These are phyloP conservation scores for Rheum nobile DNA, from an alignment of 148 eudicot species.

Conservation along the genomic window DNA sequence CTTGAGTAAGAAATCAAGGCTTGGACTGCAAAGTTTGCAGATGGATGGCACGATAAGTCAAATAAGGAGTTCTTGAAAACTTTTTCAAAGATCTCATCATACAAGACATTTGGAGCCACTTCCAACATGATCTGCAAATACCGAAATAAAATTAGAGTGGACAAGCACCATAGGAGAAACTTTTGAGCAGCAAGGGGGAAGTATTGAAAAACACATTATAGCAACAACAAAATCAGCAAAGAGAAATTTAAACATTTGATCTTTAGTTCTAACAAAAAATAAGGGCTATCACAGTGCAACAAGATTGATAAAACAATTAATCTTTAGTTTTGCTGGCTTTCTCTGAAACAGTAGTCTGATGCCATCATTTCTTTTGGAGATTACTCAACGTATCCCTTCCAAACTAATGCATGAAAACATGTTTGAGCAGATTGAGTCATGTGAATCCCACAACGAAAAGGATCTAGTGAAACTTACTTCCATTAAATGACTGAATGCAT, in stretches of 20 bases:
- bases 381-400: background rate
- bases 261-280: background rate
- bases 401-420: background rate
- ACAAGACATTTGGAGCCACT: constrained; percentile 71
- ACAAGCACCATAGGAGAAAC: background rate
- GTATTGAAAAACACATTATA: background rate
- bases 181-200: background rate
- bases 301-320: background rate
- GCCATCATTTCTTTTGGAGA: background rate
- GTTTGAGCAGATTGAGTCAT: background rate
- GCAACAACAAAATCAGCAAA: background rate
- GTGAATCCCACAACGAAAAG: background rate
- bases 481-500: constrained; percentile 87
- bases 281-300: background rate
- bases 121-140: constrained; percentile 75
- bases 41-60: constrained; percentile 50
- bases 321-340: background rate
- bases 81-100: constrained; percentile 45
- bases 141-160: constrained; percentile 8
- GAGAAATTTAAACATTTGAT: background rate
- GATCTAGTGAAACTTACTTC: constrained; percentile 39
- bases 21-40: constrained; percentile 84
- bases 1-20: constrained; percentile 76
- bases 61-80: constrained; percentile 58
- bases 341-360: background rate